phyloP scores from a whole-genome alignment of 1,284 basidiomycete species.

The Naganishia cerealis region DNA sequence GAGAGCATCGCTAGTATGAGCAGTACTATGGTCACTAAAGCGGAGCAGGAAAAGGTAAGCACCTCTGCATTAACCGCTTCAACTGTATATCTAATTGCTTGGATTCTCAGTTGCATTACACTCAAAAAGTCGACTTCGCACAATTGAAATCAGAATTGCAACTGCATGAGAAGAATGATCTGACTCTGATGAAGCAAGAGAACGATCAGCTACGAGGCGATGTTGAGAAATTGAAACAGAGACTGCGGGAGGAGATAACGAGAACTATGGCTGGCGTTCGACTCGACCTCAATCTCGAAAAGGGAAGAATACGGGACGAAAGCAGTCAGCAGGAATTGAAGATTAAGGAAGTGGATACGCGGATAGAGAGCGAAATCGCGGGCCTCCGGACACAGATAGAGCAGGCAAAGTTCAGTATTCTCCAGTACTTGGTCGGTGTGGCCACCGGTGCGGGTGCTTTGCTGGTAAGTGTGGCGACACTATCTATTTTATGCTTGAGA shows the following conservation, averaged over 20 bases:
- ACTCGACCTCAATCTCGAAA: slow-evolving; percentile 93
- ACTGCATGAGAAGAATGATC: slow-evolving; percentile 95
- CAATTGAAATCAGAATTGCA: slow-evolving; percentile 95
- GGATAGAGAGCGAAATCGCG: slow-evolving; percentile 96
- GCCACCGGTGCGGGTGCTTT: slow-evolving; percentile 54
- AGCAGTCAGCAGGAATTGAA: slow-evolving; percentile 88
- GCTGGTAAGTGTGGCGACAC: slow-evolving; percentile 40
- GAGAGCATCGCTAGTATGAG: slow-evolving; percentile 93
- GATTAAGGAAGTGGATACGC: slow-evolving; percentile 96
- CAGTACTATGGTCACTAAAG: slow-evolving; percentile 86
- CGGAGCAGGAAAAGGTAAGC: slow-evolving; percentile 87
- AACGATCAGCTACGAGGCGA: slow-evolving; percentile 88
- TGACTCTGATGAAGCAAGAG: slow-evolving; percentile 91
- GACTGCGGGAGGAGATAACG: slow-evolving; percentile 85
- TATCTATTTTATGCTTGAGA: not conserved
- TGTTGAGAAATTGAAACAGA: slow-evolving; percentile 93
- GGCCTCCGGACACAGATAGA: slow-evolving; percentile 85
- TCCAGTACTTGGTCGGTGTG: slow-evolving; percentile 54
- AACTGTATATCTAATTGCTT: not conserved
- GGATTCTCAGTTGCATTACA: slow-evolving; percentile 74
- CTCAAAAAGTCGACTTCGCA: slow-evolving; percentile 95
- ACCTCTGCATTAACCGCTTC: not conserved
- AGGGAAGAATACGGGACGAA: slow-evolving; percentile 89
- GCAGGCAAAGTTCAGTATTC: slow-evolving; percentile 71
- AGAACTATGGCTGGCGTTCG: slow-evolving; percentile 91